A percentile compares a stretch with the other conserved stretches of the same genome.
Evolutionary conservation across 257 asterid genomes (phyloP).

Genomic region (Solanum pimpinellifolium): DNA sequence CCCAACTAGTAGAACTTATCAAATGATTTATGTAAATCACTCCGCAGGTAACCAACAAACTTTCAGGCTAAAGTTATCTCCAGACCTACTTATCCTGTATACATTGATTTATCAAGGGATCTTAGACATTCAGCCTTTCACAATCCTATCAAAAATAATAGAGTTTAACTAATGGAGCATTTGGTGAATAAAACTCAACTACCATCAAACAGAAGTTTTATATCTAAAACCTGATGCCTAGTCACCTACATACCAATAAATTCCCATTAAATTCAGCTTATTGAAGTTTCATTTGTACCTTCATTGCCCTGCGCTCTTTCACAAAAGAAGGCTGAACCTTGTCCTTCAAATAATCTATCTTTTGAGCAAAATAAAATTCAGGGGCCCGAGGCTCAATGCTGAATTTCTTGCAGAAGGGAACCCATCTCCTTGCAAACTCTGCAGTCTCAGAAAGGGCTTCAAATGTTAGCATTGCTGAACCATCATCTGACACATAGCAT

Average conservation of each 20-base stretch:
- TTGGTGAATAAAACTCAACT: neutral
- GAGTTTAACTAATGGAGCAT: neutral
- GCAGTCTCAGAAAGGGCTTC: conserved; percentile 66
- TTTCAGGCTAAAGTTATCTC: neutral
- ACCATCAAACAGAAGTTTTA: neutral
- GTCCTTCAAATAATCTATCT: conserved; percentile 64
- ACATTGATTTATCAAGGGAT: neutral
- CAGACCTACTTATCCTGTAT: neutral
- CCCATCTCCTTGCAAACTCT: conserved; percentile 68
- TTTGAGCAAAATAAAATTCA: conserved; percentile 55
- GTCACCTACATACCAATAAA: neutral
- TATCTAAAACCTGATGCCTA: neutral
- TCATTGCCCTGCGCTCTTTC: conserved; percentile 68
- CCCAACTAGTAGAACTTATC: neutral
- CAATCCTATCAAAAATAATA: neutral
- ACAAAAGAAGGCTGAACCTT: conserved; percentile 69
- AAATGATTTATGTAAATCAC: neutral
- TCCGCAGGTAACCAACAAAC: neutral
- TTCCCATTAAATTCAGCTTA: neutral
- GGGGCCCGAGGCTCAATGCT: conserved; percentile 64
- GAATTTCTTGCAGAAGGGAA: conserved; percentile 64
- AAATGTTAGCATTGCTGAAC: conserved; percentile 67
- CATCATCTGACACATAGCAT: conserved; percentile 67
- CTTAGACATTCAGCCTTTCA: neutral
- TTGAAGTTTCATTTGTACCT: conserved; percentile 20